Base-by-base conservation (phyloP, 1,284 basidiomycete genomes). In the Vanrija pseudolonga region DNA sequence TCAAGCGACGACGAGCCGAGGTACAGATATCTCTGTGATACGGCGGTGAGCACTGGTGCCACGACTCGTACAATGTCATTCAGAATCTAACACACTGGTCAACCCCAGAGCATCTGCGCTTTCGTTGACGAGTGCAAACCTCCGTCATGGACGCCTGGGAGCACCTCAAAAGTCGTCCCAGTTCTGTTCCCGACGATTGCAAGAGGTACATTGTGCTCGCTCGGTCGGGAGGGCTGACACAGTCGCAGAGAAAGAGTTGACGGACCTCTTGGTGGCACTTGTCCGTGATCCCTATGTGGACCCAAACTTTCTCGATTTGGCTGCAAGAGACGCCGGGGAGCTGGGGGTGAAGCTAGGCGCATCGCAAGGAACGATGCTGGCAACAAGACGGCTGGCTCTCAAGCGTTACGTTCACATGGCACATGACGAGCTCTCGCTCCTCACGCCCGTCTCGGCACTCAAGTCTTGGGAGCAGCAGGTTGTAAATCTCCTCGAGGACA, bases 1-100 rank as follows among this genome's bases (percentile, higher is more conserved):
- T 79, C 81, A 4, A 78, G 83, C 4, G 88, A 87, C 39, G 82
- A 85, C 32, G 88, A 89, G 62, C 88, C 84, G 63, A 82, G 88
- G 45, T 94, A 89, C 78, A 86, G 89, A 63, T 86, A 26, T 32
- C 88, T 6, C 76, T 93, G 52, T 84, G 84, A 32, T 4, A 40
- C 48, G 3, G 17, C 37, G 18, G 53, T 55, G 24, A n/a, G 53
- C 41, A 6, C n/a, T n/a, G n/a, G n/a, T n/a, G n/a, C 24, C 12
- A 6, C 38, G 18, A 11, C 3, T 8, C 11, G 4, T 7, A 4
- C 19, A 20, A 0, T 3, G 9, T n/a, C 12, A 5, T 17, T 17
- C 18, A 36, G 9, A 12, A 20, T 2, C 18, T 47, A 19, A 47
- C 45, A n/a, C n/a, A n/a, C n/a, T n/a, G n/a, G n/a, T 22, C 20